A percentile compares a stretch with the other conserved stretches of the same genome.
Evolutionary conservation across 371 early-diverging fungal genomes (phyloP).

Genomic region (Smittium mucronatum): DNA sequence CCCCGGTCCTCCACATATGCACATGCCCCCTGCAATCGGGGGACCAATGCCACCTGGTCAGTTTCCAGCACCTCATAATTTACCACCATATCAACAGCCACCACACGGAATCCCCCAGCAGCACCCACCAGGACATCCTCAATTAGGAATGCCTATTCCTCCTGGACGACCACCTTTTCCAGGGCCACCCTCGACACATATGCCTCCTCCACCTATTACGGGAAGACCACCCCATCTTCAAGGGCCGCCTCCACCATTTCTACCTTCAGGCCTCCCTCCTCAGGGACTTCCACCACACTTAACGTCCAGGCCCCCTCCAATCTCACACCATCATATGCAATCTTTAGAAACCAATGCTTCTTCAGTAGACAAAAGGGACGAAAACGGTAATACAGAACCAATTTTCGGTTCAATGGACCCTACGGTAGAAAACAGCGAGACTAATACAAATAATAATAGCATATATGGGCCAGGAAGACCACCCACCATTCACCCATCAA

Average conservation of each 20-base stretch:
- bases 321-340: not conserved
- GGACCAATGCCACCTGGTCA: not conserved
- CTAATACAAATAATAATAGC: not conserved
- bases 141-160: too few species aligned
- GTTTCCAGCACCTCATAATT: not conserved
- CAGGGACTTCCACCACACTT: conserved; percentile 1
- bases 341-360: too few species aligned
- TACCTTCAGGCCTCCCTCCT: not conserved
- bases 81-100: not conserved
- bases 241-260: not conserved
- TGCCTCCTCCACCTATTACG: not conserved
- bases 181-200: not conserved
- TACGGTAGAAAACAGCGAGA: not conserved
- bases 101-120: not conserved
- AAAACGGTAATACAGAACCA: too few species aligned
- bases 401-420: too few species aligned
- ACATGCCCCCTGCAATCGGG: not conserved
- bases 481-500: not conserved
- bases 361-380: too few species aligned
- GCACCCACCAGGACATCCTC: not conserved
- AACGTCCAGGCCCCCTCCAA: not conserved
- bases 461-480: not conserved
- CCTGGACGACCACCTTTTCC: not conserved
- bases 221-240: not conserved
- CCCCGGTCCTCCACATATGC: not conserved